Conservation (phyloP, 1,284 basidiomycete genomes). For the Irpex sp. region DNA sequence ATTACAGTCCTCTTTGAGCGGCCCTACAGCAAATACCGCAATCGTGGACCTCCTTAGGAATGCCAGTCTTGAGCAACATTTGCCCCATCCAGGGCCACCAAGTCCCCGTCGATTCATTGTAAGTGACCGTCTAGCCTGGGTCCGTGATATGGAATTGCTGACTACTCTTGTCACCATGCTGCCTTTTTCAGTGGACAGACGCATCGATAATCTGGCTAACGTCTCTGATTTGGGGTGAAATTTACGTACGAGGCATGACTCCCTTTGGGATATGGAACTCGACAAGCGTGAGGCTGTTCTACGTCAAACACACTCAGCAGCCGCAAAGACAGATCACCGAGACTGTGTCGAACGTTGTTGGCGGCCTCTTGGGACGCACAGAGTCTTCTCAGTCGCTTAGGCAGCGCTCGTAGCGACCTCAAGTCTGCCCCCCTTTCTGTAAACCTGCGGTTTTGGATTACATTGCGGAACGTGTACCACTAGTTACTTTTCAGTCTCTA, state of each 20-base stretch:
- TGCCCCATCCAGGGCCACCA: conserved; percentile 67
- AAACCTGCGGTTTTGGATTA: neutral
- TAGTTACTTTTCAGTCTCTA: neutral
- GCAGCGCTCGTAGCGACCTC: conserved; percentile 12
- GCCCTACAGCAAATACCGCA: conserved; percentile 57
- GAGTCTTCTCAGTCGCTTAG: conserved; percentile 29
- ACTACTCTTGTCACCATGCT: too few relatives aligned
- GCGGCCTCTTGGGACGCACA: conserved; percentile 46
- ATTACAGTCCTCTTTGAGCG: conserved; percentile 63
- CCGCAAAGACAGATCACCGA: conserved; percentile 72
- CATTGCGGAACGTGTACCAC: neutral
- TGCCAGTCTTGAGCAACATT: conserved; percentile 59
- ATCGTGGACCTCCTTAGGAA: conserved; percentile 70
- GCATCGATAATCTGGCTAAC: conserved; percentile 88
- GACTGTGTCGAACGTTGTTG: conserved; percentile 72
- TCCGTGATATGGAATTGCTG: too few relatives aligned
- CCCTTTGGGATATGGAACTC: conserved; percentile 85
- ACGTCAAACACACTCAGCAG: conserved; percentile 77
- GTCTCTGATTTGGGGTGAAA: conserved; percentile 88
- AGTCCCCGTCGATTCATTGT: conserved; percentile 74
- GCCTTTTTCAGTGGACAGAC: conserved; percentile 73
- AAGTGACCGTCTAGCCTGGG: conserved; percentile 21
- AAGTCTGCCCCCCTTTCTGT: neutral
- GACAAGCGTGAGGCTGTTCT: conserved; percentile 83
- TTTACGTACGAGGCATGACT: conserved; percentile 85